Percentiles rank a stretch among this genome's conserved stretches.
phyloP scores from a whole-genome alignment of 2,329 filamentous ascomycete species.

The Harringtonia aguacate region DNA sequence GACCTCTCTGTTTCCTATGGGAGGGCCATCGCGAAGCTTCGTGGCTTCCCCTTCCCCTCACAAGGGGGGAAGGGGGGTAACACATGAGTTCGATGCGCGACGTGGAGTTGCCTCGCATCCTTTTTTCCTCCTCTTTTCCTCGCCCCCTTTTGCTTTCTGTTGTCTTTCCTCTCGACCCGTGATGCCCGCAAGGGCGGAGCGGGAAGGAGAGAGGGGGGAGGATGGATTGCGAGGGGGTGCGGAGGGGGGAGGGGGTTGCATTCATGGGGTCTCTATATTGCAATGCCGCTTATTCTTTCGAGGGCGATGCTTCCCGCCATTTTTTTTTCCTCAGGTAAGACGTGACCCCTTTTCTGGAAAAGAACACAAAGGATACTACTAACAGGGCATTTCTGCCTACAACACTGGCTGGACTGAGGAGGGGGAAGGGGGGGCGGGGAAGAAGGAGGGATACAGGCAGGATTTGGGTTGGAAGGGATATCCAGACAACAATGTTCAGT shows the following conservation, averaged over 20 bases:
- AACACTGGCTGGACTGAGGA: neutral
- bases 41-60: constrained; percentile 6
- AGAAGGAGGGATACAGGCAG: no score
- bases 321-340: constrained; percentile 8
- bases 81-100: constrained; percentile 16
- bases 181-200: neutral
- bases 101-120: constrained; percentile 8
- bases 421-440: neutral
- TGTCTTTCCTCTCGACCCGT: neutral
- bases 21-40: constrained; percentile 15
- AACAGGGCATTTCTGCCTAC: constrained; percentile 2
- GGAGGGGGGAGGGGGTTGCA: neutral
- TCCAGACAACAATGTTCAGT: no score
- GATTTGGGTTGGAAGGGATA: no score
- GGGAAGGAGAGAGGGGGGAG: neutral
- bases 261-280: constrained; percentile 10
- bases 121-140: no score
- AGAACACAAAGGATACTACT: constrained; percentile 6
- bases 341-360: neutral
- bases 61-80: constrained; percentile 2
- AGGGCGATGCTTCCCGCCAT: constrained; percentile 11
- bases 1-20: constrained; percentile 10
- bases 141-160: no score
- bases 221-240: neutral
- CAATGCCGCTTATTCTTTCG: constrained; percentile 17